phyloP scores from a whole-genome alignment of 75 land plant genomes.

The Picea sitchensis region DNA sequence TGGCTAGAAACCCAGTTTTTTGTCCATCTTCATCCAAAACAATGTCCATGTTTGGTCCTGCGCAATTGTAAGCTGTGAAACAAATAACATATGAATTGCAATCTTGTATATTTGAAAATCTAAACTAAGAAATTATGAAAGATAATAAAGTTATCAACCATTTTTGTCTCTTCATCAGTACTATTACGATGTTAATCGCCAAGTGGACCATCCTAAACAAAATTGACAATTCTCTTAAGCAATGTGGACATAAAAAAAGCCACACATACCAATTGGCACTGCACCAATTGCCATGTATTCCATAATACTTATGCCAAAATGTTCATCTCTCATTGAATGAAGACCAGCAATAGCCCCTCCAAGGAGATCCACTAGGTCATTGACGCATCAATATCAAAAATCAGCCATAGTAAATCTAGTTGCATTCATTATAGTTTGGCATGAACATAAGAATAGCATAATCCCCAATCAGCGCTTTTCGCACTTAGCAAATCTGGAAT shows the following conservation, averaged over 20 bases:
- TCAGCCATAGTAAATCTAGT: not conserved
- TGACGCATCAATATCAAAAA: conserved; percentile 13
- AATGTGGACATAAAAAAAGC: not conserved
- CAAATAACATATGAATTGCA: not conserved
- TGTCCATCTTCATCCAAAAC: conserved; percentile 78
- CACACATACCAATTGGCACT: conserved; percentile 82
- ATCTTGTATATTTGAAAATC: not conserved
- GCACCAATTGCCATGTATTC: conserved; percentile 99
- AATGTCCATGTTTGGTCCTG: conserved; percentile 97
- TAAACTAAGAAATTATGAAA: not conserved
- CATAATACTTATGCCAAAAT: conserved; percentile 94
- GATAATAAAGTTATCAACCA: not conserved
- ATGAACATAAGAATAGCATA: too few species aligned
- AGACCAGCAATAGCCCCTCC: conserved; percentile 92
- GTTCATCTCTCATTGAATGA: conserved; percentile 98
- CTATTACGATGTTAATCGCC: not conserved
- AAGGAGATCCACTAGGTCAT: conserved; percentile 76
- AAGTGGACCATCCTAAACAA: not conserved
- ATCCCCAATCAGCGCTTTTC: too few species aligned
- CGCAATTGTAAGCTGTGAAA: conserved; percentile 90
- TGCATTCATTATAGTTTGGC: too few species aligned
- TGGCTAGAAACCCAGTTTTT: conserved; percentile 86
- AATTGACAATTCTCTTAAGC: not conserved
- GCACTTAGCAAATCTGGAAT: too few species aligned
- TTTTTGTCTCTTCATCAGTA: not conserved